Conservation (phyloP, 345 rosid species). For the Populus alba region DNA sequence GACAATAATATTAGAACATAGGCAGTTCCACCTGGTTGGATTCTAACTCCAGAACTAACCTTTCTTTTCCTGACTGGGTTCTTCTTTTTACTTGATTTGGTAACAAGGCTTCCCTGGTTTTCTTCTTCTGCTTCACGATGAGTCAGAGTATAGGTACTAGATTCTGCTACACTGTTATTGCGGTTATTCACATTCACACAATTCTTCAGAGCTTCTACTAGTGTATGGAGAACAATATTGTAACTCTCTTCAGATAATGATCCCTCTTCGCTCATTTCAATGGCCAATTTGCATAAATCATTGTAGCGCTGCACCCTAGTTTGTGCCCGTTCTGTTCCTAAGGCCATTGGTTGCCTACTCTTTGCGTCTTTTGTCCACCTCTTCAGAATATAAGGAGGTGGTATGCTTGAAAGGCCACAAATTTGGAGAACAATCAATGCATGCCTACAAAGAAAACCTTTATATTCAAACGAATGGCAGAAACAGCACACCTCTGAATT, state of each 20-base stretch:
- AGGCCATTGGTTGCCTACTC: conserved; percentile 8
- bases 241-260: conserved; percentile 40
- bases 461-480: conserved; percentile 26
- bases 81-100: conserved; percentile 54
- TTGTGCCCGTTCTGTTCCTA: background rate
- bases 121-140: conserved; percentile 38
- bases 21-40: background rate
- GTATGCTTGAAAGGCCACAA: conserved; percentile 23
- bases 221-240: conserved; percentile 40
- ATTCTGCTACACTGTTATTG: conserved; percentile 32
- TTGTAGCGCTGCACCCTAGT: conserved; percentile 50
- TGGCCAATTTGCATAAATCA: conserved; percentile 43
- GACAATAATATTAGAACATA: background rate
- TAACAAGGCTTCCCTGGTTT: conserved; percentile 30
- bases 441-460: conserved; percentile 31
- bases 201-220: conserved; percentile 47
- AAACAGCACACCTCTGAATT: conserved; percentile 21
- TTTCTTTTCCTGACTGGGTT: conserved; percentile 50
- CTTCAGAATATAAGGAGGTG: conserved; percentile 22
- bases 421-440: conserved; percentile 34
- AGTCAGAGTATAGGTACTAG: conserved; percentile 29
- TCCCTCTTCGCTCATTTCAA: conserved; percentile 54
- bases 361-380: conserved; percentile 32
- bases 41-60: conserved; percentile 25
- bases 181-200: conserved; percentile 48